These are phyloP conservation scores for Leccinum variicolor DNA, from an alignment of 768 basidiomycete species.

Conservation along the genomic window DNA sequence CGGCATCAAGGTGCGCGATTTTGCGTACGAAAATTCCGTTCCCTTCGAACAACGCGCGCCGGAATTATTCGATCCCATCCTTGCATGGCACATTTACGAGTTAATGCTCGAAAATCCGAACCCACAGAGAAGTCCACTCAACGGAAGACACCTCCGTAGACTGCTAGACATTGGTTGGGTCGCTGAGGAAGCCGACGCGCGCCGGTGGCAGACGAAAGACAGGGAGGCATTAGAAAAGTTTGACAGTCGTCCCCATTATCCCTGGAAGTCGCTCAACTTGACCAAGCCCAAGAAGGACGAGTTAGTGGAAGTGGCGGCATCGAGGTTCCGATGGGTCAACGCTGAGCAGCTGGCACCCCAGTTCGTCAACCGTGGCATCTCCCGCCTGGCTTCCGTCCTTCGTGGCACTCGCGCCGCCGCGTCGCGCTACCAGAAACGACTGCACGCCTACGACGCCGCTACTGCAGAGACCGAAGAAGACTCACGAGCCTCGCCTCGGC, in stretches of 20 bases:
- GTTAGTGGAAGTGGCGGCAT: slow-evolving; percentile 23
- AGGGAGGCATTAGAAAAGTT: slow-evolving; percentile 26
- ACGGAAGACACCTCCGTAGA: slow-evolving; percentile 26
- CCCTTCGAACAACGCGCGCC: slow-evolving; percentile 17
- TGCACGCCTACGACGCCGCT: slow-evolving; percentile 6
- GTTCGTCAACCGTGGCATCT: slow-evolving; percentile 22
- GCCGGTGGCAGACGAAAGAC: slow-evolving; percentile 26
- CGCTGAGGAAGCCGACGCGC: slow-evolving; percentile 16
- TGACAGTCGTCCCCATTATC: slow-evolving; percentile 22
- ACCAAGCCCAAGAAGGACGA: slow-evolving; percentile 25
- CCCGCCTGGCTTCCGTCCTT: slow-evolving; percentile 14
- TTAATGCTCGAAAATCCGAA: slow-evolving; percentile 18
- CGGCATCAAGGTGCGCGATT: slow-evolving; percentile 33
- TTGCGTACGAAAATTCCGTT: slow-evolving; percentile 21
- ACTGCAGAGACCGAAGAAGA: slow-evolving; percentile 8
- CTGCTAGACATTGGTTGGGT: slow-evolving; percentile 31
- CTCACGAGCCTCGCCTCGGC: slow-evolving; percentile 14
- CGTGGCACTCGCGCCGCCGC: slow-evolving; percentile 5
- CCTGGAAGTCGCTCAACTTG: slow-evolving; percentile 25
- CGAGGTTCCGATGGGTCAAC: slow-evolving; percentile 31
- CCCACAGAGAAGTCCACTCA: slow-evolving; percentile 17
- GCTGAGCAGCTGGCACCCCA: slow-evolving; percentile 27
- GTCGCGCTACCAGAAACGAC: slow-evolving; percentile 24
- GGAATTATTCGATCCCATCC: slow-evolving; percentile 31
- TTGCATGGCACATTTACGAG: slow-evolving; percentile 32